Evolutionary conservation across 2,329 filamentous ascomycete genomes (phyloP), one percentile per base, ranked within the genome.

Genomic region (Phyllosticta capitalensis): DNA sequence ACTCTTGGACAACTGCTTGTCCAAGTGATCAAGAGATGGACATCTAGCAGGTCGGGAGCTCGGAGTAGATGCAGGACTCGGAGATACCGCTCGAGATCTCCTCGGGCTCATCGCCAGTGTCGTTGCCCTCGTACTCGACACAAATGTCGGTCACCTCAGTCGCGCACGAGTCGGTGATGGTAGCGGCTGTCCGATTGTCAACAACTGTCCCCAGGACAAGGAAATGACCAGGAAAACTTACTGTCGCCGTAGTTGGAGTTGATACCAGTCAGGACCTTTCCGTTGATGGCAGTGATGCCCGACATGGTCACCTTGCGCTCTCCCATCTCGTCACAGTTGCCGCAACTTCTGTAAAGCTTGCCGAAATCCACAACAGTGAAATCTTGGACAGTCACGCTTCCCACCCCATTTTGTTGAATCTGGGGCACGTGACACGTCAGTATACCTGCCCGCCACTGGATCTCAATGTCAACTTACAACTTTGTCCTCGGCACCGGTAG

Each of bases 171-270:
- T 53, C 59, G 62, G 58, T 45, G 53, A 59, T 55, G 26, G 58
- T 59, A 17, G 58, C 53, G 26, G 58, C 56, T 58, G 33, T 21
- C 19, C n/a, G 3, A 53, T 21, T 7, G 6, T 58, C 26, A 58
- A 49, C 14, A 48, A 14, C 9, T n/a, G 7, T 20, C 5, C 3
- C 14, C 30, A 12, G 20, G 49, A 21, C 17, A 14, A 17, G 56
- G 3, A 17, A 21, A n/a, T n/a, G n/a, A n/a, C n/a, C n/a, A n/a
- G n/a, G n/a, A 22, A n/a, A 33, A 53, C 56, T 53, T 28, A 58
- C 56, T 77, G 63, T 79, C 76, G 38, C 77, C 78, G 63, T 76
- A 80, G 74, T 80, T 81, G 61, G 72, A 72, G 72, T 80, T 81
- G 68, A 81, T 79, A 54, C 78, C 77, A 63, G 72, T 76, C 30